Percentiles rank a stretch among this genome's conserved stretches.
These are phyloP conservation scores for Acacia acuminata DNA, from an alignment of 306 rosid genomes.

Conservation along the genomic window DNA sequence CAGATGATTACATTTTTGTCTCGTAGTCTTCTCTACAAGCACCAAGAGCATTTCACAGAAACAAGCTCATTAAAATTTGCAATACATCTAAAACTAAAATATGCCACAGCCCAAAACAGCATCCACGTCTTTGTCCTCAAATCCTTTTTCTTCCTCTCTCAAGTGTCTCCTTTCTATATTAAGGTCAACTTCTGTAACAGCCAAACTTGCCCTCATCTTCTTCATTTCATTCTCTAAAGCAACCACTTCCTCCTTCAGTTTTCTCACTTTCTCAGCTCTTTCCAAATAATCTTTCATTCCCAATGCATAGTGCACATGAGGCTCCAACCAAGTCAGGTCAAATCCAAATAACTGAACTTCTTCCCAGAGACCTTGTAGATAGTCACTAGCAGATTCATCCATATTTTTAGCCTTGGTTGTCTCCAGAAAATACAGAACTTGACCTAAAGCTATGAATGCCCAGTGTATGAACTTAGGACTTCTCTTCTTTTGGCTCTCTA, in stretches of 20 bases:
- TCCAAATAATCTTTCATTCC: background rate
- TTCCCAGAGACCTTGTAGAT: conserved; percentile 2
- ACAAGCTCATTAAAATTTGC: background rate
- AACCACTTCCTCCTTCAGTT: background rate
- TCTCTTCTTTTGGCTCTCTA: conserved; percentile 15
- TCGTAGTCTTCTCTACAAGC: background rate
- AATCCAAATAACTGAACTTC: conserved; percentile 16
- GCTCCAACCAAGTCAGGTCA: conserved; percentile 26
- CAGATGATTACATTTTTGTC: background rate
- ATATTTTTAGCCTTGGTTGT: conserved; percentile 9
- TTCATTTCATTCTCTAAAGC: conserved; percentile 7
- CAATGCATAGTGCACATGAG: conserved; percentile 13
- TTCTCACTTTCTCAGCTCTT: background rate
- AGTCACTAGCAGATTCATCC: background rate
- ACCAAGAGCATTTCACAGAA: too few species aligned
- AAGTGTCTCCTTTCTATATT: conserved; percentile 17
- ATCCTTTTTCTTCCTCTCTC: background rate
- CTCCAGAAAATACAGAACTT: conserved; percentile 19
- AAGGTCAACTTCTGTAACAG: background rate
- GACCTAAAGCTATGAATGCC: conserved; percentile 20
- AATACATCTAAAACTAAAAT: background rate
- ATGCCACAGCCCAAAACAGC: background rate
- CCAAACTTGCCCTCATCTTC: background rate
- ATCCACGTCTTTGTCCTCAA: background rate
- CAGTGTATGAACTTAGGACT: background rate